These are phyloP conservation scores for Gymnopilus junonius DNA, from an alignment of 768 basidiomycete species.

Conservation along the genomic window DNA sequence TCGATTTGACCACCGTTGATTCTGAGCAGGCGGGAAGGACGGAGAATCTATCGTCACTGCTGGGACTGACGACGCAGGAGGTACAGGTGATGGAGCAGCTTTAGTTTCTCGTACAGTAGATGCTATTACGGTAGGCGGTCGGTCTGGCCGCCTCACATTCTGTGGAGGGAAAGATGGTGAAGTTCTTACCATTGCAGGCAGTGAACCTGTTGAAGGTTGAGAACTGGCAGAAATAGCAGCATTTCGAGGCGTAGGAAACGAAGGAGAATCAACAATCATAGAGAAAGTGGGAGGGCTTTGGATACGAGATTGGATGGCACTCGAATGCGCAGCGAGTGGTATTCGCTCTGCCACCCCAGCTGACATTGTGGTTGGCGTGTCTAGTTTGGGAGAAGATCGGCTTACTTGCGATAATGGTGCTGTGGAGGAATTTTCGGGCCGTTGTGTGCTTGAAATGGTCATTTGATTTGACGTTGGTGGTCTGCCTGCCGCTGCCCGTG, in stretches of 20 bases:
- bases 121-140: constrained; percentile 34
- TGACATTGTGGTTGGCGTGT: neutral
- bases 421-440: constrained; percentile 16
- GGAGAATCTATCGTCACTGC: neutral
- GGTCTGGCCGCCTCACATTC: constrained; percentile 26
- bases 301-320: constrained; percentile 2
- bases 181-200: constrained; percentile 6
- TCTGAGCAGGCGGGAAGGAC: neutral
- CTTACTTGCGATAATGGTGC: constrained; percentile 32
- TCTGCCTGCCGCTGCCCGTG: constrained; percentile 37
- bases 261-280: constrained; percentile 43
- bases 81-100: neutral
- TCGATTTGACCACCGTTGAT: constrained; percentile 18
- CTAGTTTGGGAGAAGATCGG: constrained; percentile 41
- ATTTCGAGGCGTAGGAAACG: constrained; percentile 35
- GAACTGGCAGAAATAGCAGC: neutral
- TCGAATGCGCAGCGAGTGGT: constrained; percentile 7
- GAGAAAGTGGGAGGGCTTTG: constrained; percentile 23
- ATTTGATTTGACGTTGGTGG: constrained; percentile 17
- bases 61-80: neutral
- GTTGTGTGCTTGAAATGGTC: constrained; percentile 5
- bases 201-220: neutral
- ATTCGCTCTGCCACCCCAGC: constrained; percentile 7
- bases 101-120: constrained; percentile 29
- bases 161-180: constrained; percentile 10